Evolutionary conservation across 2,329 filamentous ascomycete species (phyloP).

Genomic region (Aquanectria penicillioides): DNA sequence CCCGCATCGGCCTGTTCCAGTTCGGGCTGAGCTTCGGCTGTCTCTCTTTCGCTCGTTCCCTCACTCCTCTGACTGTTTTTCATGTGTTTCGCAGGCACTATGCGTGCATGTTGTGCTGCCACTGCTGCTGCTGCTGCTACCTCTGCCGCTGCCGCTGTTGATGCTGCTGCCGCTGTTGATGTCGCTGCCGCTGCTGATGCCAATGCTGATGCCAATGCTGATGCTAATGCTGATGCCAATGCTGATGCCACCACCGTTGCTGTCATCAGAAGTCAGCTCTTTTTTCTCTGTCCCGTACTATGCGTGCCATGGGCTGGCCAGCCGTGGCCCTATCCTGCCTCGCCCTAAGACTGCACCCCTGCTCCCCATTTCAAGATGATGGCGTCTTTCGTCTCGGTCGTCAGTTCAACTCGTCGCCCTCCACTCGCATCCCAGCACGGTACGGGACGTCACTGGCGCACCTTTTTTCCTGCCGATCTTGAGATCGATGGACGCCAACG

Average conservation of each 20-base stretch:
- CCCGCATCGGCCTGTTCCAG: conserved; percentile 2
- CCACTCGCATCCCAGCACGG: conserved; percentile 36
- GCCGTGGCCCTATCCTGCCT: conserved; percentile 20
- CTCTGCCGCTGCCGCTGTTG: too few relatives aligned
- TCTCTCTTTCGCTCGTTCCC: neutral
- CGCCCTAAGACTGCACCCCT: conserved; percentile 22
- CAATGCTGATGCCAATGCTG: too few relatives aligned
- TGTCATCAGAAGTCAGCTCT: too few relatives aligned
- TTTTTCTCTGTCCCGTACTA: too few relatives aligned
- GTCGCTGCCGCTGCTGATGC: too few relatives aligned
- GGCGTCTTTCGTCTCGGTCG: conserved; percentile 25
- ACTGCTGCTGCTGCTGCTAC: too few relatives aligned
- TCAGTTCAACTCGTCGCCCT: conserved; percentile 17
- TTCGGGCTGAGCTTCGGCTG: neutral
- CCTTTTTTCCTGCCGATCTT: conserved; percentile 38
- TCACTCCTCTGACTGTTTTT: neutral
- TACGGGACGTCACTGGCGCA: conserved; percentile 40
- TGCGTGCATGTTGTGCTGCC: too few relatives aligned
- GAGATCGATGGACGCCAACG: conserved; percentile 41
- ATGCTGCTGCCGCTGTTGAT: too few relatives aligned
- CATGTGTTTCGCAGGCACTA: too few relatives aligned
- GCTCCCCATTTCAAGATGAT: conserved; percentile 33
- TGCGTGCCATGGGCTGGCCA: too few relatives aligned
- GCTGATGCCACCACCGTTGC: too few relatives aligned
- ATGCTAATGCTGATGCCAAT: too few relatives aligned